Evolutionary conservation across 768 basidiomycete genomes (phyloP), one percentile per base, ranked within the genome.

Genomic region (Rhodosporidiobolus odoratus): DNA sequence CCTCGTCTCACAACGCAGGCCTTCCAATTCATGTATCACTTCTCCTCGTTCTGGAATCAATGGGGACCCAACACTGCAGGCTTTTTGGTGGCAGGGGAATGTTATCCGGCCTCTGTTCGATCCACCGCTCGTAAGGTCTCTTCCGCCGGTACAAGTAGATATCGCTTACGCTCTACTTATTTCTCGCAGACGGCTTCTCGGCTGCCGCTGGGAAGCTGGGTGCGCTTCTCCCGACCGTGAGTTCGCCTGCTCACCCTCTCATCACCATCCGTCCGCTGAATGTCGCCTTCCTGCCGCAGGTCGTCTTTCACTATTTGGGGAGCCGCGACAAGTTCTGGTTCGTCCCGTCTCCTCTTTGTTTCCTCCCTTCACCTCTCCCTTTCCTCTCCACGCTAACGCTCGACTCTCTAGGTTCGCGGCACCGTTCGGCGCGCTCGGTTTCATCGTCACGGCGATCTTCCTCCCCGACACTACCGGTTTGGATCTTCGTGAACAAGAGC

Each of bases 401-500:
- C 76, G 79, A 12, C 21, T 21, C 13, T 12, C 43, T 12, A 43
- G 79, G 80, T 77, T 82, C 69, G 80, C 81, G 12, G 78, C 77
- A 62, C 80, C 80, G 77, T 82, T 81, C 76, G 81, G 79, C 54
- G 78, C 80, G 34, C 45, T 65, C 34, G 78, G 75, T 34, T 50
- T 75, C n/a, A 2, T 75, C 57, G 30, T 76, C 32, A 76, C 76
- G 58, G 59, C 56, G 30, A 35, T 72, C 43, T 72, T 59, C 72
- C 77, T 81, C 50, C 80, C 80, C 66, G 81, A 81, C 64, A 81
- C 80, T 6, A 82, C 81, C 30, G 81, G 81, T 43, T 73, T 82
- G 27, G 81, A 82, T 67, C 76, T 82, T 5, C 73, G 79, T 53
- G 81, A 81, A 73, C 80, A 81, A 65, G 81, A 82, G 68, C 77